Base-by-base conservation (phyloP, 768 basidiomycete genomes). In the Rhizopogon vulgaris region DNA sequence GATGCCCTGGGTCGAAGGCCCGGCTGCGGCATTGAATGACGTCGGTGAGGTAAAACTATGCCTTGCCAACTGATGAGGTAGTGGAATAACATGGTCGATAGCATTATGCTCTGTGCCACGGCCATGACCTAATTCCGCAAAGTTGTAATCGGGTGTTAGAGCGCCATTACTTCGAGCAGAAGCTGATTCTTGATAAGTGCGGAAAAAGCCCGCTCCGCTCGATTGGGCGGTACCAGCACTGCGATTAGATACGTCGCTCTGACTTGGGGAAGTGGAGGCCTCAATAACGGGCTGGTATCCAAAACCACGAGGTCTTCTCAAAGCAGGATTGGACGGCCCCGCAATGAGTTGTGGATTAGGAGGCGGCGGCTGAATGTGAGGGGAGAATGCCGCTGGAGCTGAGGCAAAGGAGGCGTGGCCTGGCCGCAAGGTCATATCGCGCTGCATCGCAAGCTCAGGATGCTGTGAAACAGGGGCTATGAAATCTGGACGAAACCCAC, bases 101-200 rank as follows among this genome's bases (percentile, higher is more conserved):
- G 25, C n/a, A 25, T 39, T 58, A 53, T 24, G 61, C 41, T 12
- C 53, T 17, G 76, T 69, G 5, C 84, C 85, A 27, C 84, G 76
- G 3, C 85, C 85, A 60, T 87, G 86, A 3, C 85, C 86, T 53
- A 87, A 84, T 63, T 90, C 88, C 5, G 87, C 85, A 55, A 77
- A 87, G 57, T 84, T 76, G 47, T 87, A 74, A 59, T 89, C 87
- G 22, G 85, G 87, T 14, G 85, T 89, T 63, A 82, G 67, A 15
- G 79, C 76, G 39, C 84, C 83, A 54, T 75, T 74, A 57, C 71
- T 71, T 48, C 72, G 65, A 38, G 74, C 69, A 0, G 73, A 68
- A n/a, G 70, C 60, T 14, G 61, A 58, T 24, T 78, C 77, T 38
- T 80, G 75, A 59, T 82, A 83, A 25, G 77, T 74, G 28, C 80